A percentile compares a stretch with the other conserved stretches of the same genome.
phyloP scores from a whole-genome alignment of 2,329 filamentous ascomycete genomes.

The Neofusicoccum sp. region DNA sequence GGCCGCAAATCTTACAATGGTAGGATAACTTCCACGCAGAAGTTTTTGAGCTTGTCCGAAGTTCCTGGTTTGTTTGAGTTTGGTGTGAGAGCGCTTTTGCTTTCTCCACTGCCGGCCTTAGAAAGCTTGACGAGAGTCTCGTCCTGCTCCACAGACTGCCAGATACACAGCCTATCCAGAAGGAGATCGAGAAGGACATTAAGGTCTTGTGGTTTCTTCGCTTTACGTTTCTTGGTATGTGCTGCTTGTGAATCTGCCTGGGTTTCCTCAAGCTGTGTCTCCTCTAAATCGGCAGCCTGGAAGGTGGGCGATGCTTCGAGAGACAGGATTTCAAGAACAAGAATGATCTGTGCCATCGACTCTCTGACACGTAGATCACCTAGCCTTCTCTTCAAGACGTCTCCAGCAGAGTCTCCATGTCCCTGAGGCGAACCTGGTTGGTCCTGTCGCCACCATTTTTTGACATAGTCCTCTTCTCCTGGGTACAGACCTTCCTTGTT shows the following conservation, averaged over 20 bases:
- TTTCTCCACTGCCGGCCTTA: slow-evolving; percentile 22
- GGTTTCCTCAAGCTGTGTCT: slow-evolving; percentile 21
- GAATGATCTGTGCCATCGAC: slow-evolving; percentile 76
- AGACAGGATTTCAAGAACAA: slow-evolving; percentile 74
- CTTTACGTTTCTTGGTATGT: slow-evolving; percentile 39
- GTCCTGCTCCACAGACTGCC: slow-evolving; percentile 72
- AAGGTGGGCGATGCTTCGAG: slow-evolving; percentile 54
- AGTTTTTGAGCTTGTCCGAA: slow-evolving; percentile 67
- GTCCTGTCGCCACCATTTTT: slow-evolving; percentile 64
- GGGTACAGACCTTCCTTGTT: slow-evolving; percentile 69
- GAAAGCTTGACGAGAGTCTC: slow-evolving; percentile 35
- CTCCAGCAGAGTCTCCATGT: slow-evolving; percentile 41
- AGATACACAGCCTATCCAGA: slow-evolving; percentile 76
- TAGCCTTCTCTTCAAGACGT: slow-evolving; percentile 61
- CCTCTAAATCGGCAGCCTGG: slow-evolving; percentile 30
- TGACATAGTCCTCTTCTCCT: slow-evolving; percentile 62
- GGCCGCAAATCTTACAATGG: slow-evolving; percentile 61
- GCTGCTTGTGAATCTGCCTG: slow-evolving; percentile 21
- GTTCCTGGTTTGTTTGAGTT: slow-evolving; percentile 25
- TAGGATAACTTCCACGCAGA: slow-evolving; percentile 76
- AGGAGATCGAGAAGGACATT: slow-evolving; percentile 68
- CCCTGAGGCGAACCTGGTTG: slow-evolving; percentile 2
- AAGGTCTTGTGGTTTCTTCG: slow-evolving; percentile 65
- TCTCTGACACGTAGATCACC: slow-evolving; percentile 69
- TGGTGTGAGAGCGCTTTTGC: slow-evolving; percentile 25